Percentiles rank a stretch among this genome's conserved stretches.
These are phyloP conservation scores for Pseudocercospora eumusae DNA, from an alignment of 2,329 filamentous ascomycete species.

Conservation along the genomic window DNA sequence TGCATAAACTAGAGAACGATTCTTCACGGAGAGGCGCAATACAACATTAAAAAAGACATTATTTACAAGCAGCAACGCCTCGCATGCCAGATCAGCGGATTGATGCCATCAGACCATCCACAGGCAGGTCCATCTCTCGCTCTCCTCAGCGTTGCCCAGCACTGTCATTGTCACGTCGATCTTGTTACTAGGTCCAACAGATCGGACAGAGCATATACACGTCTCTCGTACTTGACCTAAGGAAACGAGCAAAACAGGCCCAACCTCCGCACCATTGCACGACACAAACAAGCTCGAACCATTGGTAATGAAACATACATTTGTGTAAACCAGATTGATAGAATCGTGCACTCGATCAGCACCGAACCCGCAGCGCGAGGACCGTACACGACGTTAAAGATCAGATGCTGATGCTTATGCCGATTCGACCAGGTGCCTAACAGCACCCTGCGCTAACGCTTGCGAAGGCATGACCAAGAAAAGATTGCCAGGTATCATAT, in stretches of 20 bases:
- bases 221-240: constrained; percentile 19
- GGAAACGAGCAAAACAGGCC: constrained; percentile 20
- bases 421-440: constrained; percentile 20
- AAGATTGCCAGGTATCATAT: constrained; percentile 30
- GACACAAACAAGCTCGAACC: constrained; percentile 20
- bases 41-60: constrained; percentile 36
- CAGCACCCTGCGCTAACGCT: constrained; percentile 14
- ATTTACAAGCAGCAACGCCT: constrained; percentile 30
- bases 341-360: constrained; percentile 28
- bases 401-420: constrained; percentile 28
- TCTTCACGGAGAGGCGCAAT: constrained; percentile 21
- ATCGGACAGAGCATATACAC: constrained; percentile 32
- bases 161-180: constrained; percentile 18
- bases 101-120: constrained; percentile 18
- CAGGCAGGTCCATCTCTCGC: constrained; percentile 19
- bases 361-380: constrained; percentile 31
- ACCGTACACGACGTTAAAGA: constrained; percentile 23
- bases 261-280: constrained; percentile 16
- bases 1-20: neutral
- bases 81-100: constrained; percentile 5
- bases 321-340: constrained; percentile 19
- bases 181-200: constrained; percentile 21
- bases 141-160: constrained; percentile 10
- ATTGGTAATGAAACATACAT: constrained; percentile 22
- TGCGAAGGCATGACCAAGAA: constrained; percentile 20